A percentile compares a stretch with the other conserved stretches of the same genome.
Evolutionary conservation across 2,329 filamentous ascomycete genomes (phyloP).

Genomic region (Phaeosphaeria sp.): DNA sequence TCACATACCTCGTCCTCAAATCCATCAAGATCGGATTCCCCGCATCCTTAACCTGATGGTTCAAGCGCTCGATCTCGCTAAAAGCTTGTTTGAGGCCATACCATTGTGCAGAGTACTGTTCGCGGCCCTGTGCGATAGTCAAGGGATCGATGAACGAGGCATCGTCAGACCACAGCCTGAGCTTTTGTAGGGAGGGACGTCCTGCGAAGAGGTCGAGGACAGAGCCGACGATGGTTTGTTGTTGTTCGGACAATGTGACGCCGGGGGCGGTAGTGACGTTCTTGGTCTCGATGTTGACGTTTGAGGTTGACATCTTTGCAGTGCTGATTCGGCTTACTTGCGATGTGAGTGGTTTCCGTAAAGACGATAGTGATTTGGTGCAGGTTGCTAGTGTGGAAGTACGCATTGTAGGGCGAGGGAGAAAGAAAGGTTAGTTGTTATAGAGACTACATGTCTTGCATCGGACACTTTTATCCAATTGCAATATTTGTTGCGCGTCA

Average conservation of each 20-base stretch:
- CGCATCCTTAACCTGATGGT: slow-evolving; percentile 59
- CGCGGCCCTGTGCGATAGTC: slow-evolving; percentile 63
- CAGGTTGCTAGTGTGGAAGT: slow-evolving; percentile 22
- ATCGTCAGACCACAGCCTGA: slow-evolving; percentile 65
- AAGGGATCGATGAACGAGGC: slow-evolving; percentile 66
- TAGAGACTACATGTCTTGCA: slow-evolving; percentile 7
- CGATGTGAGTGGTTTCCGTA: slow-evolving; percentile 26
- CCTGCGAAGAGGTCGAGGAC: slow-evolving; percentile 70
- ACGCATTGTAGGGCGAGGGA: slow-evolving; percentile 20
- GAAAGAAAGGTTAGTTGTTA: neutral
- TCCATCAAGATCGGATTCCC: slow-evolving; percentile 68
- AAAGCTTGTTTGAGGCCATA: slow-evolving; percentile 68
- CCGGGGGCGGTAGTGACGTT: slow-evolving; percentile 60
- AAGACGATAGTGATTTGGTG: slow-evolving; percentile 16
- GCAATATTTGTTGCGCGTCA: slow-evolving; percentile 15
- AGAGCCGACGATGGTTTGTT: slow-evolving; percentile 64
- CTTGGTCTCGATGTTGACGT: slow-evolving; percentile 61
- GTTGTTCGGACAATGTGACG: slow-evolving; percentile 57
- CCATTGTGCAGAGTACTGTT: slow-evolving; percentile 61
- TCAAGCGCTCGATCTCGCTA: slow-evolving; percentile 62
- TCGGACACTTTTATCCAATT: slow-evolving; percentile 13
- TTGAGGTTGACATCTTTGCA: slow-evolving; percentile 41
- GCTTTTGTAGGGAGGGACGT: slow-evolving; percentile 64
- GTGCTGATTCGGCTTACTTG: slow-evolving; percentile 18
- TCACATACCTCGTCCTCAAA: slow-evolving; percentile 59